Conservation (phyloP, 2,329 filamentous ascomycete genomes). For the Aphanocladium album region DNA sequence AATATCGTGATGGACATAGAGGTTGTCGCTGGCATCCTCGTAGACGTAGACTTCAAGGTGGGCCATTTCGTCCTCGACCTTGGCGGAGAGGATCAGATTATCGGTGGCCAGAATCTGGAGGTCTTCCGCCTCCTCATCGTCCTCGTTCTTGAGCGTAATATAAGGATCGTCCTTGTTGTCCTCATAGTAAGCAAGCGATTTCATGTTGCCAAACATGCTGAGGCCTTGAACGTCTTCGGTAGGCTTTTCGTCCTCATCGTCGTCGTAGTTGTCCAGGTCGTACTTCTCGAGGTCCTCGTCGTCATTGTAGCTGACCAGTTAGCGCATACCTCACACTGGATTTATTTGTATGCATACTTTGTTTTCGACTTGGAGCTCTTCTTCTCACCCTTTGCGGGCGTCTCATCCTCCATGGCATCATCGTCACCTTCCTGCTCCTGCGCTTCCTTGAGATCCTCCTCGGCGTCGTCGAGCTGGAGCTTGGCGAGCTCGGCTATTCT, state of each 20-base stretch:
- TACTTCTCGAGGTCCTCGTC: constrained; percentile 95
- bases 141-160: constrained; percentile 73
- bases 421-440: constrained; percentile 37
- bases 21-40: constrained; percentile 89
- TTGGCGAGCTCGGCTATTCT: constrained; percentile 71
- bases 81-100: constrained; percentile 85
- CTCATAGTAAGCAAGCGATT: constrained; percentile 88
- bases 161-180: constrained; percentile 95
- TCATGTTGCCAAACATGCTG: constrained; percentile 93
- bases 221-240: constrained; percentile 60
- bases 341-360: constrained; percentile 28
- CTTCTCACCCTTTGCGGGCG: constrained; percentile 18
- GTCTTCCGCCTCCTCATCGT: constrained; percentile 81
- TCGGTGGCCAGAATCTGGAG: constrained; percentile 89
- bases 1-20: constrained; percentile 99
- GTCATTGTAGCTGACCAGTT: constrained; percentile 41
- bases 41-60: constrained; percentile 97
- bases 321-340: constrained; percentile 11
- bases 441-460: constrained; percentile 76
- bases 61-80: constrained; percentile 94
- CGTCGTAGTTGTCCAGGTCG: constrained; percentile 92
- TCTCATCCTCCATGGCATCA: constrained; percentile 33
- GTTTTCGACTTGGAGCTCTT: constrained; percentile 28
- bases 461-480: constrained; percentile 84
- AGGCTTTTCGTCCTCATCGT: constrained; percentile 50